A percentile compares a stretch with the other conserved stretches of the same genome.
These are phyloP conservation scores for Cordyceps fumosorosea DNA, from an alignment of 2,329 filamentous ascomycete species.

Conservation along the genomic window DNA sequence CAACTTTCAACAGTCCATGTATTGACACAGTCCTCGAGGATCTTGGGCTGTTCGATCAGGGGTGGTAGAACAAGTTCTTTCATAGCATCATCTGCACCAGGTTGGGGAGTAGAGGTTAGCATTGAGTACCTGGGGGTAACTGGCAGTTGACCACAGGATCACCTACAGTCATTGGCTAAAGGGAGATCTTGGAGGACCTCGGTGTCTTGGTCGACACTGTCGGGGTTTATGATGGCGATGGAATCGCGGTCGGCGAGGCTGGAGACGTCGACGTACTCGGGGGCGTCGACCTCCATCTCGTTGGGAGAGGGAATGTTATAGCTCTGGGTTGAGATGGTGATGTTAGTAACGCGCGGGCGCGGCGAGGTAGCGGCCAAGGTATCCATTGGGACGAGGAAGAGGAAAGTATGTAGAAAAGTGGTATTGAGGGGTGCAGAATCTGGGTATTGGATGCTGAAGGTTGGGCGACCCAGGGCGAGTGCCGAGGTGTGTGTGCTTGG, in stretches of 20 bases:
- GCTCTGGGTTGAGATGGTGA: slow-evolving; percentile 30
- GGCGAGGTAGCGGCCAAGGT: neutral
- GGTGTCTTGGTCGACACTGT: slow-evolving; percentile 41
- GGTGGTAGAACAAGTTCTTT: slow-evolving; percentile 70
- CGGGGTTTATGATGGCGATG: slow-evolving; percentile 49
- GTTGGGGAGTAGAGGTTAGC: slow-evolving; percentile 17
- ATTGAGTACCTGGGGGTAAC: neutral
- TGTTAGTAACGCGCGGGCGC: slow-evolving; percentile 17
- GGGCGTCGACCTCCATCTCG: slow-evolving; percentile 50
- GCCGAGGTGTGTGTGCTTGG: neutral
- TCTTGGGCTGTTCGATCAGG: slow-evolving; percentile 68
- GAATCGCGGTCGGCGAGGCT: slow-evolving; percentile 44
- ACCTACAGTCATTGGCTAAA: slow-evolving; percentile 49
- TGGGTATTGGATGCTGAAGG: slow-evolving; percentile 8
- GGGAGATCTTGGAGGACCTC: slow-evolving; percentile 43
- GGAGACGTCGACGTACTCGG: slow-evolving; percentile 46
- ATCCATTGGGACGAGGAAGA: neutral
- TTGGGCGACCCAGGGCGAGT: slow-evolving; percentile 3
- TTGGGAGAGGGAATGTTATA: slow-evolving; percentile 50
- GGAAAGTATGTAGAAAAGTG: slow-evolving; percentile 2
- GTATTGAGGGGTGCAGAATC: neutral
- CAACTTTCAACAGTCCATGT: slow-evolving; percentile 89
- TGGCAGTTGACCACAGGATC: neutral
- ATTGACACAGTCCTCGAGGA: slow-evolving; percentile 65
- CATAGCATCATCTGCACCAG: slow-evolving; percentile 67